phyloP scores from a whole-genome alignment of 108 stramenopile species.

The Fragilaria crotonensis region DNA sequence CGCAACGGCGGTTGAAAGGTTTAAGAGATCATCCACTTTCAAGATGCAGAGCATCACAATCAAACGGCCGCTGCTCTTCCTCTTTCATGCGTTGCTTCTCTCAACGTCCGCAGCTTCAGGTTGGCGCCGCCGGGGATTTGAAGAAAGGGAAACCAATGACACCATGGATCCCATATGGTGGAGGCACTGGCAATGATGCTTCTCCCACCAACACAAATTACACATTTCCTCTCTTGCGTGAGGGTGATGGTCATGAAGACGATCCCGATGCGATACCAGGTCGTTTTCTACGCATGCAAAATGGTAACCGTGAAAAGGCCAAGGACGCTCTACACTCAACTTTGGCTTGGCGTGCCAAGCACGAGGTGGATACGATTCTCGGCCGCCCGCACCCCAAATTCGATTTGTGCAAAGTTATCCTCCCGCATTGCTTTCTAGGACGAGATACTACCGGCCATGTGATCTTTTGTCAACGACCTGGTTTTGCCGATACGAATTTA shows the following conservation, averaged over 20 bases:
- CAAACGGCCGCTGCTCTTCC: no score
- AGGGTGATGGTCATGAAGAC: conserved; percentile 47
- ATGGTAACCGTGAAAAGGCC: conserved; percentile 42
- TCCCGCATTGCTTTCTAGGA: conserved; percentile 61
- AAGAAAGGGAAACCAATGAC: no score
- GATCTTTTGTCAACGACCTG: conserved; percentile 53
- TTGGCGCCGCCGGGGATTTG: no score
- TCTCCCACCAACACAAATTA: no score
- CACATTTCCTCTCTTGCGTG: conserved; percentile 20
- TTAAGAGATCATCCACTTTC: no score
- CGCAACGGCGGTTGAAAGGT: no score
- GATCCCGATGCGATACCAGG: conserved; percentile 68
- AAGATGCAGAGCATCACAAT: no score
- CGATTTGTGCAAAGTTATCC: conserved; percentile 51
- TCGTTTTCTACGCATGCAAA: conserved; percentile 65
- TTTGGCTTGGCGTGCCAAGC: conserved; percentile 50
- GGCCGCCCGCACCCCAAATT: conserved; percentile 55
- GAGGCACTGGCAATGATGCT: no score
- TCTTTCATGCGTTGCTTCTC: no score
- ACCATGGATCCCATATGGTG: no score
- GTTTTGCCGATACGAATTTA: conserved; percentile 35
- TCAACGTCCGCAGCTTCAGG: no score
- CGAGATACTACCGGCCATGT: conserved; percentile 48
- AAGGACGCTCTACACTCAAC: conserved; percentile 37
- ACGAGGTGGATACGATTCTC: conserved; percentile 48